phyloP scores from a whole-genome alignment of 306 rosid species.

The Acacia acuminata region DNA sequence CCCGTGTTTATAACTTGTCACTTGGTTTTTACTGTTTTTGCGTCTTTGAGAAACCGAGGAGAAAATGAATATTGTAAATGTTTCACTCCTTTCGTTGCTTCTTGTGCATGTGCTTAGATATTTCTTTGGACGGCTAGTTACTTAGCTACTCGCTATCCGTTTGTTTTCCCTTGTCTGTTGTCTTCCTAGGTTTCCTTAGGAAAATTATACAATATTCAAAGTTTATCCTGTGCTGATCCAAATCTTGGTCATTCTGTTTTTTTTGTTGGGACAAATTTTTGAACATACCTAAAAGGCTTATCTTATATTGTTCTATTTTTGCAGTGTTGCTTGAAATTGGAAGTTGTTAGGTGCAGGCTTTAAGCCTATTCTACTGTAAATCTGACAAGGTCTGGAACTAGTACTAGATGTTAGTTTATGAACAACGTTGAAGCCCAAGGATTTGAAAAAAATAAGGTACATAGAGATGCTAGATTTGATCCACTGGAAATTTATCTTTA shows the following conservation, averaged over 20 bases:
- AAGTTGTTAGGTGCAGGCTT: neutral
- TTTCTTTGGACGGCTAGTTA: neutral
- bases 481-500: too few relatives aligned
- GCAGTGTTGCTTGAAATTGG: conserved; percentile 24
- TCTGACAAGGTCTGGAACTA: too few relatives aligned
- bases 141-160: neutral
- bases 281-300: neutral
- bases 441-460: too few relatives aligned
- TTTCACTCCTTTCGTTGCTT: too few relatives aligned
- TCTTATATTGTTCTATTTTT: neutral
- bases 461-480: too few relatives aligned
- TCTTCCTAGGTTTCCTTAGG: too few relatives aligned
- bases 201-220: too few relatives aligned
- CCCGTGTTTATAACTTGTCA: conserved; percentile 1
- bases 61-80: neutral
- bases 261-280: neutral
- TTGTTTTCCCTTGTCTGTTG: neutral
- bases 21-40: conserved; percentile 19
- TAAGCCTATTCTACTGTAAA: neutral
- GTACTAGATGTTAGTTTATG: too few relatives aligned
- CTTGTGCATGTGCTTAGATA: neutral
- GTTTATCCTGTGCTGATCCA: too few relatives aligned
- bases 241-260: too few relatives aligned
- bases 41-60: conserved; percentile 30
- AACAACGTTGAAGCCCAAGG: too few relatives aligned